A percentile compares a stretch with the other conserved stretches of the same genome.
Evolutionary conservation across 2,329 filamentous ascomycete species (phyloP).

Genomic region (Xylariaceae sp.): DNA sequence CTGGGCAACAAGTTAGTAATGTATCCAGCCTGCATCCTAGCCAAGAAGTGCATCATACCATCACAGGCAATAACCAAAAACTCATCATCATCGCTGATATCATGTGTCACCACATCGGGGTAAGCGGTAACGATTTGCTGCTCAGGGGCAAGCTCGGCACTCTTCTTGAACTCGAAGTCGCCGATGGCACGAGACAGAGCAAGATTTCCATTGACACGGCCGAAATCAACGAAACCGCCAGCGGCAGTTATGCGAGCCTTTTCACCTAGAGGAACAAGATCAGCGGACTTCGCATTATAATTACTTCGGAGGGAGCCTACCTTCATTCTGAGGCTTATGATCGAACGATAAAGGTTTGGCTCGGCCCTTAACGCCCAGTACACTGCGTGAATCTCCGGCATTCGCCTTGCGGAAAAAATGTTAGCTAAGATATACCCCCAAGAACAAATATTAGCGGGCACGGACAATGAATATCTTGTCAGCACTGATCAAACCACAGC

Average conservation of each 20-base stretch:
- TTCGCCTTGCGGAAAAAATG: constrained; percentile 65
- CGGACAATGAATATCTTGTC: constrained; percentile 94
- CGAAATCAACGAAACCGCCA: constrained; percentile 97
- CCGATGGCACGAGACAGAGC: constrained; percentile 95
- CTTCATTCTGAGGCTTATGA: constrained; percentile 98
- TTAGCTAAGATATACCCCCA: constrained; percentile 7
- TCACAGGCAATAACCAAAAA: constrained; percentile 92
- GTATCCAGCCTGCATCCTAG: neutral
- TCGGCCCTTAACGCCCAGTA: constrained; percentile 92
- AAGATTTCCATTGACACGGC: constrained; percentile 95
- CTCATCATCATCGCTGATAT: constrained; percentile 88
- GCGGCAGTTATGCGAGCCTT: constrained; percentile 94
- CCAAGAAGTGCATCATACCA: constrained; percentile 51
- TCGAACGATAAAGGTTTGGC: constrained; percentile 98
- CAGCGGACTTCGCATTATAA: neutral
- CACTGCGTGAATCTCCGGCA: constrained; percentile 91
- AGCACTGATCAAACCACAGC: constrained; percentile 81
- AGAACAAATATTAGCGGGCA: constrained; percentile 25
- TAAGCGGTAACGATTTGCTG: constrained; percentile 97
- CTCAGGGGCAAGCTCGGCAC: constrained; percentile 92
- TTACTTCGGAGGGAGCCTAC: constrained; percentile 42
- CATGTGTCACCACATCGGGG: constrained; percentile 89
- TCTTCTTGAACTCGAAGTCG: constrained; percentile 99
- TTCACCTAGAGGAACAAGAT: constrained; percentile 57
- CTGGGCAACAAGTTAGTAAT: constrained; percentile 44